Evolutionary conservation across 257 asterid species (phyloP).

Genomic region (Lantana camara): DNA sequence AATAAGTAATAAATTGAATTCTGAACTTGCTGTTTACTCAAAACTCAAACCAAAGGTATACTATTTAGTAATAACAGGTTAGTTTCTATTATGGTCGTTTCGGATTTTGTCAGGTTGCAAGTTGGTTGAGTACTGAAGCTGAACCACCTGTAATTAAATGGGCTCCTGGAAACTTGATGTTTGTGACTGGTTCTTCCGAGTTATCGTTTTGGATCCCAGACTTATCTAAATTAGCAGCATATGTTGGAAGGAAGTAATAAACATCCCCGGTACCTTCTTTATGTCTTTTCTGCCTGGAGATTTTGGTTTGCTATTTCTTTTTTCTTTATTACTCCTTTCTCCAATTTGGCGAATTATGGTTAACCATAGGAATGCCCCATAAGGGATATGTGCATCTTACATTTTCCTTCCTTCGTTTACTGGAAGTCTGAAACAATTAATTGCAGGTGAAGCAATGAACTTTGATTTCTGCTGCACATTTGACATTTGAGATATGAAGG

Average conservation of each 20-base stretch:
- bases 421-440: neutral
- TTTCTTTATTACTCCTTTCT: neutral
- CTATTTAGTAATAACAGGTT: no score
- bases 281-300: neutral
- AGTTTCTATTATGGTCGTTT: conserved; percentile 13
- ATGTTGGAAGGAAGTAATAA: conserved; percentile 79
- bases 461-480: conserved; percentile 10
- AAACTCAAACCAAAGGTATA: neutral
- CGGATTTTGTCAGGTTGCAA: conserved; percentile 62
- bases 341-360: neutral
- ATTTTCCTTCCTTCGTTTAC: conserved; percentile 17
- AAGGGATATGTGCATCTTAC: neutral
- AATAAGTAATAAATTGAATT: neutral
- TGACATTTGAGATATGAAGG: neutral
- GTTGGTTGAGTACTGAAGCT: conserved; percentile 92
- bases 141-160: conserved; percentile 92
- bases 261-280: conserved; percentile 12
- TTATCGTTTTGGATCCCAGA: conserved; percentile 96
- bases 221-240: conserved; percentile 88
- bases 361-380: no score
- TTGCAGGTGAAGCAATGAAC: conserved; percentile 27
- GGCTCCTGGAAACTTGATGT: conserved; percentile 96
- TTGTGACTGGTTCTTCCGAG: conserved; percentile 95
- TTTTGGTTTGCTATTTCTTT: neutral
- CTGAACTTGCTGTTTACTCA: neutral